A percentile compares a stretch with the other conserved stretches of the same genome.
phyloP scores from a whole-genome alignment of 2,329 filamentous ascomycete genomes.

The Bipolaris sorokiniana region DNA sequence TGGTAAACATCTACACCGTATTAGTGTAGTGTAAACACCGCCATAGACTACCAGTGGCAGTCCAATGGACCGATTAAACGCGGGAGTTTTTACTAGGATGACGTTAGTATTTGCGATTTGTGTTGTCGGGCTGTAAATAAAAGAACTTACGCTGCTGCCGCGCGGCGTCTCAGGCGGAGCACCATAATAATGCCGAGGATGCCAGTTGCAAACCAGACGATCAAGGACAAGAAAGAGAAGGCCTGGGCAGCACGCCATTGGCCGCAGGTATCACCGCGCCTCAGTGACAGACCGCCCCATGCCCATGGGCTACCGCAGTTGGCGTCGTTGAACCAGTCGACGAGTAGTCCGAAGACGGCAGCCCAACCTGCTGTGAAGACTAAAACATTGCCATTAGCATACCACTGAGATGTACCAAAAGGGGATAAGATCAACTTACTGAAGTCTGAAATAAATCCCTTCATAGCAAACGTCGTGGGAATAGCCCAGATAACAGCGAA shows the following conservation, averaged over 20 bases:
- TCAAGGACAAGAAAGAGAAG: slow-evolving; percentile 73
- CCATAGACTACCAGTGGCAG: neutral
- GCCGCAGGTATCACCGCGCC: slow-evolving; percentile 60
- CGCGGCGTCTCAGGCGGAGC: slow-evolving; percentile 23
- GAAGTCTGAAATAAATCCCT: slow-evolving; percentile 74
- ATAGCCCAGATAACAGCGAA: slow-evolving; percentile 75
- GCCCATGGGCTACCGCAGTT: slow-evolving; percentile 46
- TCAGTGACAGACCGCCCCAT: slow-evolving; percentile 59
- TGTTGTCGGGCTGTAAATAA: neutral
- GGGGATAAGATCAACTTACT: slow-evolving; percentile 7
- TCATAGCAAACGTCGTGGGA: slow-evolving; percentile 70
- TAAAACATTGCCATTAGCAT: neutral
- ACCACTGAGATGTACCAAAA: fast-evolving
- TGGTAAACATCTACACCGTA: neutral
- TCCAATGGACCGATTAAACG: neutral
- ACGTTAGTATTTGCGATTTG: neutral
- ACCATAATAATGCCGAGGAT: slow-evolving; percentile 30
- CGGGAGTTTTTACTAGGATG: neutral
- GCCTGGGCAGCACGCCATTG: slow-evolving; percentile 74
- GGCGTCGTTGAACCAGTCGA: slow-evolving; percentile 33
- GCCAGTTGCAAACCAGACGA: slow-evolving; percentile 70
- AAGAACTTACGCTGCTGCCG: slow-evolving; percentile 14
- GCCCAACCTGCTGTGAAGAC: slow-evolving; percentile 74
- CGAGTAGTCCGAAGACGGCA: slow-evolving; percentile 50
- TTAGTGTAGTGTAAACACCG: neutral